phyloP scores from a whole-genome alignment of 208 protist species.

The Trichomonas tenax region DNA sequence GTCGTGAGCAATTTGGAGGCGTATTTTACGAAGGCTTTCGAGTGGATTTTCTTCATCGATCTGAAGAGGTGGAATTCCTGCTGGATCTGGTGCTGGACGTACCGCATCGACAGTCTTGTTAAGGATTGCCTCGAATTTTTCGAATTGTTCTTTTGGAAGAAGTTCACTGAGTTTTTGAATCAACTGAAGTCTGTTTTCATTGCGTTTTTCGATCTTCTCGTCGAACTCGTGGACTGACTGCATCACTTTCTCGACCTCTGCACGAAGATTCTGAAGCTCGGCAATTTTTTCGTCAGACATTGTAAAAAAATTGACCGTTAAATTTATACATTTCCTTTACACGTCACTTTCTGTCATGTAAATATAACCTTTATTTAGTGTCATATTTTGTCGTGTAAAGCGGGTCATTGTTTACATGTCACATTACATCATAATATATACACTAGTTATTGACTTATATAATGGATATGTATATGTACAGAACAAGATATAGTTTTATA shows the following conservation, averaged over 20 bases:
- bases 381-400: too few relatives aligned
- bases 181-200: not conserved
- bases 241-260: not conserved
- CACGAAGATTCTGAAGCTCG: not conserved
- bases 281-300: not conserved
- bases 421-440: too few relatives aligned
- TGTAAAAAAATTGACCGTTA: not conserved
- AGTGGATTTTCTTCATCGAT: slow-evolving; percentile 19
- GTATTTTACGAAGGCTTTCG: not conserved
- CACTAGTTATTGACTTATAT: too few relatives aligned
- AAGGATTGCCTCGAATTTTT: not conserved
- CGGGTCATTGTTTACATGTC: too few relatives aligned
- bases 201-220: not conserved
- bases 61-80: not conserved
- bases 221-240: not conserved
- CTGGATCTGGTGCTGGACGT: not conserved
- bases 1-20: not conserved
- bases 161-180: not conserved
- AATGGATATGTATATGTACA: too few relatives aligned
- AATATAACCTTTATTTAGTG: too few relatives aligned
- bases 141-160: slow-evolving; percentile 1
- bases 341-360: too few relatives aligned
- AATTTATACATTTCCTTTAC: too few relatives aligned
- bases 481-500: too few relatives aligned
- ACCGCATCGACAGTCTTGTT: not conserved